Evolutionary conservation across 208 protist species (phyloP), one percentile per base, ranked within the genome.

Genomic region (Leishmania tropica): DNA sequence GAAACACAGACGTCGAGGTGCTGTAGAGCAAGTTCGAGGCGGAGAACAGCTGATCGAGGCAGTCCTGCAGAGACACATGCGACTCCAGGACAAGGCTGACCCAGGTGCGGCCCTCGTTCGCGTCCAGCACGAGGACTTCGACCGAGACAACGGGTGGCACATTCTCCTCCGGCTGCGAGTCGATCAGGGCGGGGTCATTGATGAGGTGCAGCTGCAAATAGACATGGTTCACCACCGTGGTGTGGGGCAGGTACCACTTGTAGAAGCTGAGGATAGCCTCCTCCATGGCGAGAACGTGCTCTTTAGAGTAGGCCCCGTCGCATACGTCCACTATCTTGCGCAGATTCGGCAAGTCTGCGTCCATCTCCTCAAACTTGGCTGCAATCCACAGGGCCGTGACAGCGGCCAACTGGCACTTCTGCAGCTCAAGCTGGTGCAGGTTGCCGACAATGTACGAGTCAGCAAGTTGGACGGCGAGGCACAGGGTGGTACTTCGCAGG

Each of bases 361-460:
- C 90, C 86, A 95, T 91, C 74, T 97, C 92, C 78, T 97, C 94
- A 80, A 96, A 97, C 83, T 97, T 97, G 42, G 94, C 89, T 6
- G 94, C 90, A 53, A 96, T 89, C 94, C 94, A 97, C 19, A 97
- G 81, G 19, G 84, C 88, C 17, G 94, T 93, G 28, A 95, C 85
- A 37, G 94, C 94, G 19, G 87, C 88, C n/a, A 97, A 79, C 85
- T 97, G 94, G 78, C 94, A 97, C 71, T 88, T 83, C 56, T 94
- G 85, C 54, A 96, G 73, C 60, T 86, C 86, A n/a, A 97, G 60
- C 53, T 77, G 87, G 35, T 88, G 87, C 45, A 95, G 82, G 75
- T 90, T 92, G 64, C 84, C 85, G 24, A 92, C 81, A 37, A 96
- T 79, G 72, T 89, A 97, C 10, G 89, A 88, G 75, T 97, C 94